phyloP scores from a whole-genome alignment of 352 stramenopile genomes.

The Phytopythium boreale region DNA sequence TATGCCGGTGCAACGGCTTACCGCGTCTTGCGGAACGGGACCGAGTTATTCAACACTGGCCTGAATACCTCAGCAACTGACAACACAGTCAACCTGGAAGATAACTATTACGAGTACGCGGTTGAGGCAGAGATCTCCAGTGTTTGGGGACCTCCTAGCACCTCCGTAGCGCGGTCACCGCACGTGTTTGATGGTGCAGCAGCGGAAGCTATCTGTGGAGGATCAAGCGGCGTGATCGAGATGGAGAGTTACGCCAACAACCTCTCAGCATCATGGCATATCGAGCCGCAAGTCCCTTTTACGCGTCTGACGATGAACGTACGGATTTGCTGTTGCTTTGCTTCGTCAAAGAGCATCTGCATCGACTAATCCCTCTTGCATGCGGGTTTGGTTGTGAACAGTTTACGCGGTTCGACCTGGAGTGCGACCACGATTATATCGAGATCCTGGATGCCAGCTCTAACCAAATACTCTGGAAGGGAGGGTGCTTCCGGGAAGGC shows the following conservation, averaged over 20 bases:
- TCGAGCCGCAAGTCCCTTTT: constrained; percentile 22
- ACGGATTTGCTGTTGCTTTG: constrained; percentile 1
- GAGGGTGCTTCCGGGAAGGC: constrained; percentile 38
- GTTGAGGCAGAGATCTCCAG: constrained; percentile 15
- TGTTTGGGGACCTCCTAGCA: constrained; percentile 8
- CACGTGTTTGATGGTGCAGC: constrained; percentile 8
- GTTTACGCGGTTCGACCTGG: constrained; percentile 46
- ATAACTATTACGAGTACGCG: constrained; percentile 18
- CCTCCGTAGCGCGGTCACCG: constrained; percentile 12
- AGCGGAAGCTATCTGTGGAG: constrained; percentile 19
- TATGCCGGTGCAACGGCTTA: constrained; percentile 39
- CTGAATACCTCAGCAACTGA: constrained; percentile 11
- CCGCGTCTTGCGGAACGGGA: constrained; percentile 27
- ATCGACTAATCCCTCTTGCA: no score
- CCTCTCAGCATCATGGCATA: constrained; percentile 28
- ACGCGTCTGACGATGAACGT: constrained; percentile 30
- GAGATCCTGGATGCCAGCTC: constrained; percentile 33
- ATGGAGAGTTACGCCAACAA: constrained; percentile 36
- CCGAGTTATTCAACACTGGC: constrained; percentile 13
- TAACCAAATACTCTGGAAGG: constrained; percentile 37
- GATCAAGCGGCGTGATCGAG: constrained; percentile 20
- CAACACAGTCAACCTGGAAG: constrained; percentile 1
- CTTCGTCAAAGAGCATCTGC: no score
- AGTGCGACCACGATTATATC: constrained; percentile 66
- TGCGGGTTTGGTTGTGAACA: constrained; percentile 8